A percentile compares a stretch with the other conserved stretches of the same genome.
Conservation (phyloP, 208 protist genomes). For the Novymonas esmeraldas region DNA sequence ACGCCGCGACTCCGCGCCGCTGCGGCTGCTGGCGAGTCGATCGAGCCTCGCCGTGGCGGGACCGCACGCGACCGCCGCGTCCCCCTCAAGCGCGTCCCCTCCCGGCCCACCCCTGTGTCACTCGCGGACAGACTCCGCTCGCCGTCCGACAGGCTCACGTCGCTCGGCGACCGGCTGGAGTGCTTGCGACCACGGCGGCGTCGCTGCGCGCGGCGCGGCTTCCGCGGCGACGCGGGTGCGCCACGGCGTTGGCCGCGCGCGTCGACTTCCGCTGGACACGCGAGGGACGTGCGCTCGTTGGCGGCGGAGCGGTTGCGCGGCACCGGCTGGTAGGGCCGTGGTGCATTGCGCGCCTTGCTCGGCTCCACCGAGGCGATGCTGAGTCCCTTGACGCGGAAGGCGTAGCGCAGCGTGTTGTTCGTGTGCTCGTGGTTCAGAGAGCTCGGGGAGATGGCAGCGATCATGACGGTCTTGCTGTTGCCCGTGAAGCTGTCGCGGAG, state of each 20-base stretch:
- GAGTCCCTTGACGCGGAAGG: conserved; percentile 91
- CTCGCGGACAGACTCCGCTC: background rate
- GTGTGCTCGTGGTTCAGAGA: conserved; percentile 93
- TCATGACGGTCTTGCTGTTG: conserved; percentile 95
- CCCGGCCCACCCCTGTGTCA: background rate
- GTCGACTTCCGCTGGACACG: background rate
- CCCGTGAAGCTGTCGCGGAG: conserved; percentile 96
- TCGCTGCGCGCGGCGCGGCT: conserved; percentile 3
- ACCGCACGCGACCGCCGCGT: conserved; percentile 9
- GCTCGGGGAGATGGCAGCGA: conserved; percentile 93
- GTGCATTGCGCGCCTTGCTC: conserved; percentile 71
- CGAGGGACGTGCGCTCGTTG: background rate
- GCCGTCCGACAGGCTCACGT: background rate
- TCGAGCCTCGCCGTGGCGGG: conserved; percentile 9
- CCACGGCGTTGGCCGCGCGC: background rate
- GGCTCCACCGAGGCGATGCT: conserved; percentile 60
- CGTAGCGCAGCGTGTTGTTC: conserved; percentile 98
- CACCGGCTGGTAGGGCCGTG: conserved; percentile 32
- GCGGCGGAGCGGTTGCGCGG: conserved; percentile 2
- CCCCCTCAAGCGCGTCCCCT: background rate
- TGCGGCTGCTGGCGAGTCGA: background rate
- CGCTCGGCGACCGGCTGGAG: background rate
- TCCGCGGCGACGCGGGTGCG: background rate
- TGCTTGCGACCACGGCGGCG: background rate
- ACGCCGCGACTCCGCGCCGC: too few relatives aligned